A percentile compares a stretch with the other conserved stretches of the same genome.
phyloP scores from a whole-genome alignment of 2,329 filamentous ascomycete genomes.

The Aspergillus sp. region DNA sequence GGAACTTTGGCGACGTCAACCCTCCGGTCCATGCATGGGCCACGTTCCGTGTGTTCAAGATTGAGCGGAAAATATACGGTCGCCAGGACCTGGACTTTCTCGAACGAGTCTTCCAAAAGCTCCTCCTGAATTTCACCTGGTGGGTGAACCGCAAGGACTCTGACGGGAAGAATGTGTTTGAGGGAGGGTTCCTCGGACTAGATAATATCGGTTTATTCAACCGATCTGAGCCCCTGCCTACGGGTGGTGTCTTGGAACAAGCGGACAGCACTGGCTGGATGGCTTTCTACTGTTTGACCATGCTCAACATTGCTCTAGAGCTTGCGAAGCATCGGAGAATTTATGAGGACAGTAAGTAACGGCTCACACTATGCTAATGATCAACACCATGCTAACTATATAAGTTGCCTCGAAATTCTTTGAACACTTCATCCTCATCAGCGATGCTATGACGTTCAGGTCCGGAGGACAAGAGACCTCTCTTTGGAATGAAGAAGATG shows the following conservation, averaged over 20 bases:
- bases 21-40: conserved; percentile 96
- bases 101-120: conserved; percentile 93
- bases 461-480: conserved; percentile 71
- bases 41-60: conserved; percentile 94
- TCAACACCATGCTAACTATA: not conserved
- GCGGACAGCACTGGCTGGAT: conserved; percentile 99
- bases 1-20: conserved; percentile 98
- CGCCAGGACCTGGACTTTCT: conserved; percentile 93
- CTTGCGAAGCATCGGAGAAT: conserved; percentile 91
- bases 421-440: conserved; percentile 97
- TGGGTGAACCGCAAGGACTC: conserved; percentile 97
- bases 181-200: conserved; percentile 90
- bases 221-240: conserved; percentile 89
- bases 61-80: conserved; percentile 95
- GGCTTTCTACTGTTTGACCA: conserved; percentile 94
- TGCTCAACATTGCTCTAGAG: conserved; percentile 96
- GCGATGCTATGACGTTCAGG: conserved; percentile 93
- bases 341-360: conserved; percentile 72
- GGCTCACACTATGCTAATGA: not conserved
- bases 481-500: conserved; percentile 93
- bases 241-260: conserved; percentile 89
- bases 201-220: conserved; percentile 99
- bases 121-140: conserved; percentile 97
- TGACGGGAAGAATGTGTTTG: conserved; percentile 95
- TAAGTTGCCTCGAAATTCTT: conserved; percentile 93